Conservation (phyloP, 1,139 yeast genomes). For the Nadsonia commutata region DNA sequence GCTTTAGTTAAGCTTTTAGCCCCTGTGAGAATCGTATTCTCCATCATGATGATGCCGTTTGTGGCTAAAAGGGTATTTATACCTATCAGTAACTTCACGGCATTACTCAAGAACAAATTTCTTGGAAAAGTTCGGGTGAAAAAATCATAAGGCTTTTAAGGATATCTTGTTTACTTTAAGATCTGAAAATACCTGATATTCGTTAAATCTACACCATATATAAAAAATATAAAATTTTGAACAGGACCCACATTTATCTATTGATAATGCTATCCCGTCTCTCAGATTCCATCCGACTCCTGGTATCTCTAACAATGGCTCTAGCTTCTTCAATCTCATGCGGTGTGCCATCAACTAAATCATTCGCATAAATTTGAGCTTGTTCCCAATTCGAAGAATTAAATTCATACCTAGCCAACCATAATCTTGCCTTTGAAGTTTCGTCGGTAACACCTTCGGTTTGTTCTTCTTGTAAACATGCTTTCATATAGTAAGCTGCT, state of each 20-base stretch:
- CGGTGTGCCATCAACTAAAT: slow-evolving; percentile 61
- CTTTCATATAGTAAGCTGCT: slow-evolving; percentile 53
- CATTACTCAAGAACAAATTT: not conserved
- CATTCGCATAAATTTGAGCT: slow-evolving; percentile 65
- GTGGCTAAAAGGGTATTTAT: not conserved
- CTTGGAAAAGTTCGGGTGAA: not conserved
- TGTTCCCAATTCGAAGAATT: slow-evolving; percentile 41
- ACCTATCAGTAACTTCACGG: not conserved
- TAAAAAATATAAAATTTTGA: too few relatives aligned
- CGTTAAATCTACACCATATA: too few relatives aligned
- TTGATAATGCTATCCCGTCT: not conserved
- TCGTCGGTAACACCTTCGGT: slow-evolving; percentile 56
- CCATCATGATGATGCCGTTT: not conserved
- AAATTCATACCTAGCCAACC: slow-evolving; percentile 70
- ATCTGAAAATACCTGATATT: too few relatives aligned
- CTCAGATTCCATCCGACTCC: not conserved
- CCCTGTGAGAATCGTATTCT: not conserved
- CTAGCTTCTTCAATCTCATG: slow-evolving; percentile 86
- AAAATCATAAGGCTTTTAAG: too few relatives aligned
- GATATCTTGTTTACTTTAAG: too few relatives aligned
- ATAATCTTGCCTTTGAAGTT: slow-evolving; percentile 66
- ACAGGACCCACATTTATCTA: too few relatives aligned
- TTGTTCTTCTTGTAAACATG: slow-evolving; percentile 51
- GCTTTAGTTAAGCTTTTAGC: not conserved
- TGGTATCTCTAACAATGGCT: slow-evolving; percentile 36